Base-by-base conservation (phyloP, 2,329 filamentous ascomycete species). In the Bipolaris zeicola region DNA sequence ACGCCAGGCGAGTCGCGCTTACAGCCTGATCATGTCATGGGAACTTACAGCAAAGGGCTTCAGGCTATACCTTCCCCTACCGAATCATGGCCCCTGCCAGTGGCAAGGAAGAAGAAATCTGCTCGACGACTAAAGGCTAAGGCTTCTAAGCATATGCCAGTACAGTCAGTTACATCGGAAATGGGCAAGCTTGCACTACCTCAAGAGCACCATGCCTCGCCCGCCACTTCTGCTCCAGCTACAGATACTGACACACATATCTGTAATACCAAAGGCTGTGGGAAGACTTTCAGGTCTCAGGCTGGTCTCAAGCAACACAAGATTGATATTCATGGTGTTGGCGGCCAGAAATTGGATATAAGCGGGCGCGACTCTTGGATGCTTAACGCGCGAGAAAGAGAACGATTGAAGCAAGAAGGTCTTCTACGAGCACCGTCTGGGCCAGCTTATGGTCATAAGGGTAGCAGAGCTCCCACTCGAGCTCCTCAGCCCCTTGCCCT, bases 291-390 rank as follows among this genome's bases (percentile, higher is more conserved):
- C 52, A 58, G 50, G 22, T 70, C 67, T 1, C 64, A 65, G 34
- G 41, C 62, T 11, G 69, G 52, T 2, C 55, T 72, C 3, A 64
- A 60, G 8, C 49, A 60, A 10, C 70, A 74, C 31, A 51, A 64
- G 26, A 24, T 6, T 11, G 69, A 69, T 28, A 58, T 33, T 6
- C 71, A 74, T 36, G 63, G 63, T 14, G 26, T 68, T 16, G 70
- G 67, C 14, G 67, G 68, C 10, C 46, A 57, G 38, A 51, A 24
- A 3, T 33, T 70, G 5, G 67, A 71, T 36, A 20, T 69, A 1
- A 46, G 47, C 8, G 68, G 69, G 1, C 60, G 48, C 7, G 66
- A 68, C 14, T 61, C 63, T 1, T 68, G 62, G 60, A 70, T 70
- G 62, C 60, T 70, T 5, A 52, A 38, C 39, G 60, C 61, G 26